Percentiles rank a stretch among this genome's conserved stretches.
Evolutionary conservation across 1,139 yeast genomes (phyloP).

Genomic region (Candida freyschussii): DNA sequence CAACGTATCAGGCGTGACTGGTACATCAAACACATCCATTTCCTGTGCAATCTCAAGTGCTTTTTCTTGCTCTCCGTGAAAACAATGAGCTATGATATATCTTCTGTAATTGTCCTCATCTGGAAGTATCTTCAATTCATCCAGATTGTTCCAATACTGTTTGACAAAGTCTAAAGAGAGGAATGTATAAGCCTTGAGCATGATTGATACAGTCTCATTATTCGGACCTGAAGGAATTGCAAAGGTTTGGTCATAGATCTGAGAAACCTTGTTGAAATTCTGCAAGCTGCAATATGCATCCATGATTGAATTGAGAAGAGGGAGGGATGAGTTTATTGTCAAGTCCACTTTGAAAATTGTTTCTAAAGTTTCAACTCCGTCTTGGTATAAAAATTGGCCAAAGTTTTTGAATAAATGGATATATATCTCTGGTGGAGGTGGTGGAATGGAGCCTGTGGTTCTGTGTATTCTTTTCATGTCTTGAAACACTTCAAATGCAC

Average conservation of each 20-base stretch:
- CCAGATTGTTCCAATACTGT: constrained; percentile 58
- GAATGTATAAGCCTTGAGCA: constrained; percentile 64
- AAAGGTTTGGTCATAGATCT: constrained; percentile 55
- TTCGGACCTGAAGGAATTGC: constrained; percentile 55
- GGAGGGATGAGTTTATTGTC: constrained; percentile 52
- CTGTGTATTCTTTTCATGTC: constrained; percentile 55
- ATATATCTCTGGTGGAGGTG: constrained; percentile 65
- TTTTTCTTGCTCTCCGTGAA: constrained; percentile 55
- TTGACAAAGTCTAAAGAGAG: constrained; percentile 56
- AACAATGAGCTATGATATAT: constrained; percentile 68
- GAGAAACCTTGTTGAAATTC: constrained; percentile 55
- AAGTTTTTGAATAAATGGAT: constrained; percentile 55
- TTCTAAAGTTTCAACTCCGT: constrained; percentile 66
- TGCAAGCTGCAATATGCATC: constrained; percentile 63
- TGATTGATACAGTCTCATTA: constrained; percentile 63
- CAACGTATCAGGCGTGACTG: constrained; percentile 46
- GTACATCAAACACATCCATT: constrained; percentile 49
- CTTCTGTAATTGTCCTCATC: constrained; percentile 54
- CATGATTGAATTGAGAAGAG: constrained; percentile 56
- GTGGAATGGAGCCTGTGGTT: constrained; percentile 50
- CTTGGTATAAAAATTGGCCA: constrained; percentile 55
- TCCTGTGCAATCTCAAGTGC: constrained; percentile 51
- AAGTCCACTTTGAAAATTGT: constrained; percentile 64
- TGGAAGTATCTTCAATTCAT: constrained; percentile 47
- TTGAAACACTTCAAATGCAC: constrained; percentile 61